These are phyloP conservation scores for Pugionium cornutum DNA, from an alignment of 345 rosid genomes.

Conservation along the genomic window DNA sequence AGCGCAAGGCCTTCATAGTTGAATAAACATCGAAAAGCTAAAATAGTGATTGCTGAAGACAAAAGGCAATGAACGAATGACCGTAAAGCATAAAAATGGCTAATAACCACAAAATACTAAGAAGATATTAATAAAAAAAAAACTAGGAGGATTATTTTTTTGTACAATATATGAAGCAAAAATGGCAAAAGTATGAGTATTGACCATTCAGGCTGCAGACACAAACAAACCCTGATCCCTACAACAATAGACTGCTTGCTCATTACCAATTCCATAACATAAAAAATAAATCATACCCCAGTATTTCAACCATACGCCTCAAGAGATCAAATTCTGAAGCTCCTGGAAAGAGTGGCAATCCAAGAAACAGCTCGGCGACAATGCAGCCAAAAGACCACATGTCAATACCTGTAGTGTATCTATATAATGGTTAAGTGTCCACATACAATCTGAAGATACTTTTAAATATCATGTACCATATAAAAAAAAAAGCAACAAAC, in stretches of 20 bases:
- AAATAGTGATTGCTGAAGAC: conserved; percentile 18
- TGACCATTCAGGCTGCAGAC: conserved; percentile 16
- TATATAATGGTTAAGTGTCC: conserved; percentile 53
- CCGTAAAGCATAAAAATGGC: conserved; percentile 6
- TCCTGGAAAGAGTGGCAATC: conserved; percentile 97
- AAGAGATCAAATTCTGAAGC: conserved; percentile 97
- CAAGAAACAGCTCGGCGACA: conserved; percentile 97
- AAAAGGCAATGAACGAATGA: conserved; percentile 11
- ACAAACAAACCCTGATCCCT: conserved; percentile 6
- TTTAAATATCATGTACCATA: conserved; percentile 17
- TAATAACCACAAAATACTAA: background rate
- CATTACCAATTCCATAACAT: conserved; percentile 17
- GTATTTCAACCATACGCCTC: conserved; percentile 84
- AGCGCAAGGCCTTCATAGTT: conserved; percentile 14
- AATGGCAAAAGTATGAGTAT: conserved; percentile 13
- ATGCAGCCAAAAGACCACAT: conserved; percentile 99
- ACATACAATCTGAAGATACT: conserved; percentile 22
- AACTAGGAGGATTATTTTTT: background rate
- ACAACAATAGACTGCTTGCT: conserved; percentile 6
- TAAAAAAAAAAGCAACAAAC: conserved; percentile 1
- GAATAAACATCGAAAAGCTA: conserved; percentile 15
- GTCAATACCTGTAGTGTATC: conserved; percentile 96
- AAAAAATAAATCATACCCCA: conserved; percentile 61
- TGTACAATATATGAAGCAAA: conserved; percentile 17
- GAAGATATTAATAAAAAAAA: background rate